Conservation (phyloP, 1,284 basidiomycete species). For the Mycosarcoma maydis region DNA sequence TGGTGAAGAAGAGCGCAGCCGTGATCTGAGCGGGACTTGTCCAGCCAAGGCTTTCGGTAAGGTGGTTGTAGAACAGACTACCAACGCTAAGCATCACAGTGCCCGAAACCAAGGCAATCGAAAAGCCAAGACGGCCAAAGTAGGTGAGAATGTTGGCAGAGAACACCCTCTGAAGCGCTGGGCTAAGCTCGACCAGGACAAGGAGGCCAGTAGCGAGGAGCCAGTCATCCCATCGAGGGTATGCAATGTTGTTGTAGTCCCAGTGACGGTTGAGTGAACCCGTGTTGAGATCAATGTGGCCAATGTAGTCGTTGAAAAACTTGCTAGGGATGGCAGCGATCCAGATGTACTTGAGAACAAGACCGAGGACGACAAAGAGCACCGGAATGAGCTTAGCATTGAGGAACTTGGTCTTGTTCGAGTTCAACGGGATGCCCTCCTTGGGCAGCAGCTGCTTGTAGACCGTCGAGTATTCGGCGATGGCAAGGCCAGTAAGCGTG, state of each 20-base stretch:
- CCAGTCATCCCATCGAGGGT: constrained; percentile 57
- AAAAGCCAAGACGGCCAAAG: constrained; percentile 51
- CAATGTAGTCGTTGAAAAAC: constrained; percentile 44
- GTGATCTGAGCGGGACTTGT: constrained; percentile 36
- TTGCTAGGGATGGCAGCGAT: constrained; percentile 29
- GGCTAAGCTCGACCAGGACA: constrained; percentile 48
- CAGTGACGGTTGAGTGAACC: constrained; percentile 47
- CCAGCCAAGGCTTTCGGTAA: constrained; percentile 32
- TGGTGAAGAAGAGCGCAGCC: constrained; percentile 43
- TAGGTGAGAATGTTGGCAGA: constrained; percentile 29
- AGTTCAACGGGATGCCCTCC: constrained; percentile 41
- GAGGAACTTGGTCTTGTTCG: constrained; percentile 33
- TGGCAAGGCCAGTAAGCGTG: constrained; percentile 52
- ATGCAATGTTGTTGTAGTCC: constrained; percentile 40
- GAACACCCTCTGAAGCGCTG: constrained; percentile 33
- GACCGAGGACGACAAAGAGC: constrained; percentile 40
- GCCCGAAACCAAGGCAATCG: constrained; percentile 49
- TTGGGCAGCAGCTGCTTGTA: constrained; percentile 37
- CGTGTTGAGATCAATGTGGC: constrained; percentile 48
- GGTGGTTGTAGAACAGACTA: constrained; percentile 37
- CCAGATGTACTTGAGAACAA: constrained; percentile 57
- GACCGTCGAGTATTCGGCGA: constrained; percentile 48
- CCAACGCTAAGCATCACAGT: constrained; percentile 54
- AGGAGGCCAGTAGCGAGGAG: constrained; percentile 48
- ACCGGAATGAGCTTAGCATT: constrained; percentile 40